These are phyloP conservation scores for Trichoderma polysporum DNA, from an alignment of 2,329 filamentous ascomycete genomes.

Conservation along the genomic window DNA sequence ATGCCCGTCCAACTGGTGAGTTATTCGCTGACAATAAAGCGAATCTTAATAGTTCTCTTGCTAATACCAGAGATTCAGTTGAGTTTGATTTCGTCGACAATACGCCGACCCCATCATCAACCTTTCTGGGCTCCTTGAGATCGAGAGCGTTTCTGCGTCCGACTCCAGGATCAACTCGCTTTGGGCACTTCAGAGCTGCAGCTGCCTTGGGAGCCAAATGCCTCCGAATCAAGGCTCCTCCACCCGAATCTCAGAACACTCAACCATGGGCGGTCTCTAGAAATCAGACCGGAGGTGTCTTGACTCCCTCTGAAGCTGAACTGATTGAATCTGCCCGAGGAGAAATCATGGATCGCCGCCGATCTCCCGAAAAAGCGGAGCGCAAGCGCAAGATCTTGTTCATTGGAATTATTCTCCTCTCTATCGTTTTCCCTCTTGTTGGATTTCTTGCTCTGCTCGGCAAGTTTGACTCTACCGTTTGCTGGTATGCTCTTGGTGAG, in stretches of 20 bases:
- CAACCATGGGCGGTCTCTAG: not conserved
- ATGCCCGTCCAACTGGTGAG: constrained; percentile 1
- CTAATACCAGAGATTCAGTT: not conserved
- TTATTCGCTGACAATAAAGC: not conserved
- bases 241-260: not conserved
- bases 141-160: not conserved
- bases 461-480: constrained; percentile 45
- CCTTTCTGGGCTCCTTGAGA: constrained; percentile 6
- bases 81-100: not conserved
- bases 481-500: constrained; percentile 51
- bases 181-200: constrained; percentile 10
- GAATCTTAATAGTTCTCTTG: not conserved
- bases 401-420: constrained; percentile 38
- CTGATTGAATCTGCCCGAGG: constrained; percentile 35
- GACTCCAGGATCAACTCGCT: not conserved
- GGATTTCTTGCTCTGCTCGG: constrained; percentile 46
- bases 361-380: constrained; percentile 30
- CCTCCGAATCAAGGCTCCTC: constrained; percentile 9
- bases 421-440: constrained; percentile 47
- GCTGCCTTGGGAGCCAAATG: constrained; percentile 14
- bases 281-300: not conserved
- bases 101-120: constrained; percentile 17
- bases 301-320: constrained; percentile 23
- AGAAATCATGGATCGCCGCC: constrained; percentile 32
- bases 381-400: constrained; percentile 40